Evolutionary conservation across 306 rosid species (phyloP).

Genomic region (Purshia tridentata): DNA sequence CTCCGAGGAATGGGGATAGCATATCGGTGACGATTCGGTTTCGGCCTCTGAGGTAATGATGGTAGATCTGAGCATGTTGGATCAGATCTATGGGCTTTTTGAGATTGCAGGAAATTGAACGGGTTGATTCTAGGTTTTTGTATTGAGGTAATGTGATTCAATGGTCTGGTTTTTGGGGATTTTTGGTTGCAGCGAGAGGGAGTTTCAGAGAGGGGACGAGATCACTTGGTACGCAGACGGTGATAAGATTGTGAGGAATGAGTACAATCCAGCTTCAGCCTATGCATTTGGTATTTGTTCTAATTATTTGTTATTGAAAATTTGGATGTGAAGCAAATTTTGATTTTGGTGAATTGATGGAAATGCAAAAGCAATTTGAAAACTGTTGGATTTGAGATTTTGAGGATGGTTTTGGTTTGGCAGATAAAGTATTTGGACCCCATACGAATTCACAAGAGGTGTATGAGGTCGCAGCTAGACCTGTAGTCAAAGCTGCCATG

Average conservation of each 20-base stretch:
- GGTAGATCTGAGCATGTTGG: constrained; percentile 58
- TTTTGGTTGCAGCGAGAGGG: constrained; percentile 85
- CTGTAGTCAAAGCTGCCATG: constrained; percentile 97
- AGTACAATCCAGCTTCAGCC: constrained; percentile 83
- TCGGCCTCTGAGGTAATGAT: constrained; percentile 89
- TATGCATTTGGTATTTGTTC: constrained; percentile 85
- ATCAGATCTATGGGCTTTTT: constrained; percentile 57
- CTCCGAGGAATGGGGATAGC: constrained; percentile 75
- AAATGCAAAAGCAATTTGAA: constrained; percentile 13
- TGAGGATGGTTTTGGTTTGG: constrained; percentile 32
- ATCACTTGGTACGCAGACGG: constrained; percentile 97
- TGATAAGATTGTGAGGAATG: constrained; percentile 86
- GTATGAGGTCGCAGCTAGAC: constrained; percentile 95
- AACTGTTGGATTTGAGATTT: constrained; percentile 24
- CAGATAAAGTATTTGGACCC: constrained; percentile 97
- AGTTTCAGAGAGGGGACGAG: constrained; percentile 91
- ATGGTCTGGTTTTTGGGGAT: constrained; percentile 25
- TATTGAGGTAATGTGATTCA: constrained; percentile 34
- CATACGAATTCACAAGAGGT: constrained; percentile 79
- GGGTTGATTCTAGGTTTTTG: constrained; percentile 27
- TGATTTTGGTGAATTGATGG: constrained; percentile 21
- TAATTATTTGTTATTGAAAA: background rate
- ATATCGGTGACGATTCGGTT: constrained; percentile 98
- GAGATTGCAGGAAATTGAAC: constrained; percentile 21
- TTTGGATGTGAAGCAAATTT: constrained; percentile 20